Evolutionary conservation across 2,329 filamentous ascomycete species (phyloP).

Genomic region (Cyphellophora attinorum): DNA sequence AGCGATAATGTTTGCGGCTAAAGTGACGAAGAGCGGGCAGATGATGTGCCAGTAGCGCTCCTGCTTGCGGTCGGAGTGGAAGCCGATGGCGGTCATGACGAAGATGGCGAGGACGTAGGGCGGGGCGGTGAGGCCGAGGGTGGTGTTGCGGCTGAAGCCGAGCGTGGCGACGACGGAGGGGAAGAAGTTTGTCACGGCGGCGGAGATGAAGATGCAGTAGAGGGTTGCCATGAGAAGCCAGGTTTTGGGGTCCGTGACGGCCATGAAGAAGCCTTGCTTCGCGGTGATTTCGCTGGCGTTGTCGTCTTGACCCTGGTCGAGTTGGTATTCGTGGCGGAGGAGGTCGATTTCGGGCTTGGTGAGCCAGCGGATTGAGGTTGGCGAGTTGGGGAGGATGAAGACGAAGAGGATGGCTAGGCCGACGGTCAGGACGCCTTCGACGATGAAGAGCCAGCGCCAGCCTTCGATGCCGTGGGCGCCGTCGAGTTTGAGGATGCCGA

Average conservation of each 20-base stretch:
- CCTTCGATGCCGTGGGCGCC: constrained; percentile 44
- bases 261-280: constrained; percentile 22
- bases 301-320: constrained; percentile 12
- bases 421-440: constrained; percentile 59
- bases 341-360: constrained; percentile 46
- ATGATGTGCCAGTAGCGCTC: constrained; percentile 62
- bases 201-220: constrained; percentile 30
- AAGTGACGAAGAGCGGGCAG: constrained; percentile 50
- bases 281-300: constrained; percentile 20
- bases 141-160: constrained; percentile 46
- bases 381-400: constrained; percentile 59
- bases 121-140: constrained; percentile 48
- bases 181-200: constrained; percentile 59
- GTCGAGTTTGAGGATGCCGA: constrained; percentile 50
- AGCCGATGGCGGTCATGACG: constrained; percentile 54
- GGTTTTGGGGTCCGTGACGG: constrained; percentile 25
- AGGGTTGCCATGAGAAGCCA: constrained; percentile 27
- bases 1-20: constrained; percentile 58
- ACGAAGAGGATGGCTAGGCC: constrained; percentile 47
- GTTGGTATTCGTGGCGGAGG: constrained; percentile 30
- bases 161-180: constrained; percentile 61
- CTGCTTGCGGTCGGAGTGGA: constrained; percentile 55
- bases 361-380: constrained; percentile 50
- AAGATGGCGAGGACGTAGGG: constrained; percentile 26
- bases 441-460: constrained; percentile 60